A percentile compares a stretch with the other conserved stretches of the same genome.
Conservation (phyloP, 2,329 filamentous ascomycete genomes). For the Colletotrichum echinochloae region DNA sequence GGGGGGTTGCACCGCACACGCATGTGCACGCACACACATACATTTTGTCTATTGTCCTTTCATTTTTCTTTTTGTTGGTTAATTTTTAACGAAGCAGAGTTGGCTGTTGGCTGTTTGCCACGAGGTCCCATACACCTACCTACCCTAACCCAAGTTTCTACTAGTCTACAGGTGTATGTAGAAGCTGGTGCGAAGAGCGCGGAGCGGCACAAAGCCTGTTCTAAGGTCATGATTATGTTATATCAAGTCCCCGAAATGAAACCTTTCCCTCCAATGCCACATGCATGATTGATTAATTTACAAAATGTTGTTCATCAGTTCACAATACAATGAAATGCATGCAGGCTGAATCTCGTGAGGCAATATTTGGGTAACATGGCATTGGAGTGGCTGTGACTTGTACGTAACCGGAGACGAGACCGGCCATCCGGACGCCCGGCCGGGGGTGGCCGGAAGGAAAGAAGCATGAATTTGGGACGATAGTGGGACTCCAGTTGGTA, state of each 20-base stretch:
- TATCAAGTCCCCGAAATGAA: slow-evolving; percentile 14
- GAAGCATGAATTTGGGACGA: slow-evolving; percentile 18
- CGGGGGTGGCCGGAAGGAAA: slow-evolving; percentile 14
- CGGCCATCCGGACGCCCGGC: slow-evolving; percentile 8
- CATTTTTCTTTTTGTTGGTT: too few species aligned
- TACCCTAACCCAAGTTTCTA: background rate
- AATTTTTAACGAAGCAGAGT: slow-evolving; percentile 8
- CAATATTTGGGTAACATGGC: slow-evolving; percentile 5
- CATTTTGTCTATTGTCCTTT: slow-evolving; percentile 16
- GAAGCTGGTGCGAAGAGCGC: background rate
- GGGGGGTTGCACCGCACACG: background rate
- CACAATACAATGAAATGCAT: background rate
- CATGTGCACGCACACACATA: background rate
- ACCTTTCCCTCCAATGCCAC: background rate
- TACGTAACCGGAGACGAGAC: slow-evolving; percentile 30
- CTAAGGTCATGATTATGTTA: slow-evolving; percentile 36
- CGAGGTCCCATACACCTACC: slow-evolving; percentile 9
- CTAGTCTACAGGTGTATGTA: too few species aligned
- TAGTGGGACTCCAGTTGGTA: background rate
- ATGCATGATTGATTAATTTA: background rate
- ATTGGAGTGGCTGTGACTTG: slow-evolving; percentile 7
- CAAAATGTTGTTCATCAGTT: background rate
- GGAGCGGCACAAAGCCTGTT: slow-evolving; percentile 27
- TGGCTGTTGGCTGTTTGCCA: background rate
- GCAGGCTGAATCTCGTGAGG: background rate